These are phyloP conservation scores for Pleurozium schreberi DNA, from an alignment of 225 moss, liverwort and hornwort genomes.

Conservation along the genomic window DNA sequence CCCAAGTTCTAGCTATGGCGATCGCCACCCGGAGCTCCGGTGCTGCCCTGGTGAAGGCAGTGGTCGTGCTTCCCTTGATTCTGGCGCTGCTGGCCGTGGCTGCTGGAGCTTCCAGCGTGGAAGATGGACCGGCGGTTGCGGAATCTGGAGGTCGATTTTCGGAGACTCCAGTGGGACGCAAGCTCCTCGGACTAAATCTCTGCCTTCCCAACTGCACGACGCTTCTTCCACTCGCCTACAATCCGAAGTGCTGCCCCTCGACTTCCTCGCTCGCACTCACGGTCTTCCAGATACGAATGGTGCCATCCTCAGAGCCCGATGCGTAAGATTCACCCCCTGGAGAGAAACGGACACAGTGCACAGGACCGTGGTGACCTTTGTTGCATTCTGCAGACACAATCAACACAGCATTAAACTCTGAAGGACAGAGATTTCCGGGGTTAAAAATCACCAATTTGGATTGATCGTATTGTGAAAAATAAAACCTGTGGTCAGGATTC, in stretches of 20 bases:
- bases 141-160: background rate
- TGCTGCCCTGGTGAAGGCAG: background rate
- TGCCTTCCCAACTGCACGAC: background rate
- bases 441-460: background rate
- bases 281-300: conserved; percentile 96
- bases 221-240: background rate
- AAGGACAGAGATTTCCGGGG: background rate
- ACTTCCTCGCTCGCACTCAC: conserved; percentile 59
- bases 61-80: background rate
- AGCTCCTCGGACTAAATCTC: accelerated
- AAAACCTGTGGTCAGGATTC: background rate
- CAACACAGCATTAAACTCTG: background rate
- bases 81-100: background rate
- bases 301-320: conserved; percentile 97
- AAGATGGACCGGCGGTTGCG: background rate
- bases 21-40: background rate
- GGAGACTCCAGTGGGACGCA: background rate
- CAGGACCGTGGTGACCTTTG: conserved; percentile 98
- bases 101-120: background rate
- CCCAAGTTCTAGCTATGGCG: background rate
- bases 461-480: too few species aligned
- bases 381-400: conserved; percentile 70
- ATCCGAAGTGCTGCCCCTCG: background rate
- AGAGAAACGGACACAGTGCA: conserved; percentile 97
- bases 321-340: conserved; percentile 98